phyloP scores from a whole-genome alignment of 495 filamentous ascomycete genomes.

The Xylaria telfairii region DNA sequence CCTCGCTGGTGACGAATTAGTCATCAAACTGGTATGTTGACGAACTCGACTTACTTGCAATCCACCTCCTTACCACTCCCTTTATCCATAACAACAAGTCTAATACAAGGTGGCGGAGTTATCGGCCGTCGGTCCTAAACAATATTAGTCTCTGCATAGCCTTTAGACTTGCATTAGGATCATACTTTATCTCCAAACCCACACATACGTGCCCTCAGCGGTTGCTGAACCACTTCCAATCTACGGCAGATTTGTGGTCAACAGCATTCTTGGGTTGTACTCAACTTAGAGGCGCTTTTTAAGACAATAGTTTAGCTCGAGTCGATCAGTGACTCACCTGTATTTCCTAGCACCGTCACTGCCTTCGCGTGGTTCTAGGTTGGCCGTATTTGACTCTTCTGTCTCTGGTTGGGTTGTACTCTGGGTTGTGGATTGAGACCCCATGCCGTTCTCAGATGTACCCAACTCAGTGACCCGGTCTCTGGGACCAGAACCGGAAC shows the following conservation, averaged over 20 bases:
- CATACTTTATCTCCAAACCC: slow-evolving; percentile 96
- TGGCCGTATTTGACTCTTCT: slow-evolving; percentile 32
- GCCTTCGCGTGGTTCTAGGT: slow-evolving; percentile 38
- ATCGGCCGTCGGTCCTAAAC: slow-evolving; percentile 89
- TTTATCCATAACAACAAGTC: slow-evolving; percentile 80
- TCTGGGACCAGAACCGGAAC: slow-evolving; percentile 20
- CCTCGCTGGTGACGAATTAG: slow-evolving; percentile 49
- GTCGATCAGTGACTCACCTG: slow-evolving; percentile 29
- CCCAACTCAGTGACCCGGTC: slow-evolving; percentile 21
- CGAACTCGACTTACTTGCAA: slow-evolving; percentile 70
- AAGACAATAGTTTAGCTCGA: background rate
- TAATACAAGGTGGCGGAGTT: slow-evolving; percentile 92
- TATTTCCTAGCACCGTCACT: slow-evolving; percentile 40
- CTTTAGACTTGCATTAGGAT: slow-evolving; percentile 15
- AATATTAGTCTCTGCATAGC: slow-evolving; percentile 21
- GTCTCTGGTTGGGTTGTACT: slow-evolving; percentile 34
- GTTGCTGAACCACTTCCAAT: slow-evolving; percentile 88
- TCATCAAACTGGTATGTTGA: slow-evolving; percentile 5
- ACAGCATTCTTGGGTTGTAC: slow-evolving; percentile 9
- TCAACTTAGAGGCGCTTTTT: background rate
- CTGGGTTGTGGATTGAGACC: slow-evolving; percentile 17
- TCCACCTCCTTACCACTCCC: slow-evolving; percentile 85
- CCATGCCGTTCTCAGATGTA: slow-evolving; percentile 23
- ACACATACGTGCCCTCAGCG: slow-evolving; percentile 95
- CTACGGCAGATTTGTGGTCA: slow-evolving; percentile 48